phyloP scores from a whole-genome alignment of 2,329 filamentous ascomycete genomes.

The Microsporum canis region DNA sequence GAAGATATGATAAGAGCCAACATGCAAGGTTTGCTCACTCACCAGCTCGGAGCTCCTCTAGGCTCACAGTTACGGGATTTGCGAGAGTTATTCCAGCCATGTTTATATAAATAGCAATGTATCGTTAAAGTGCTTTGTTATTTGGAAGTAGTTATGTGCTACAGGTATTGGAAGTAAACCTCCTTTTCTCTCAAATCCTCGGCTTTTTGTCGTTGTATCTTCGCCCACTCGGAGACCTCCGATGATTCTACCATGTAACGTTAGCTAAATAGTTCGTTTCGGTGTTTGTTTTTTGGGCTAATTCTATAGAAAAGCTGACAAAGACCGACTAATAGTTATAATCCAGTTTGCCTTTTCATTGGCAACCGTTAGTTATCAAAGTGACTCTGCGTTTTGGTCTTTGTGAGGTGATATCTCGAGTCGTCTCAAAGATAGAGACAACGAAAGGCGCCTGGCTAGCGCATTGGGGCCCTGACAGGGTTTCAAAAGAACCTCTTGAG shows the following conservation, averaged over 20 bases:
- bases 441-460: no score
- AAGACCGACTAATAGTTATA: not conserved
- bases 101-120: not conserved
- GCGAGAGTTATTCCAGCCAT: slow-evolving; percentile 10
- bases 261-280: not conserved
- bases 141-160: not conserved
- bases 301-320: not conserved
- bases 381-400: no score
- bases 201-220: not conserved
- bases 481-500: no score
- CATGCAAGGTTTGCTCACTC: slow-evolving; percentile 28
- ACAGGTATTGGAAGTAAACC: not conserved
- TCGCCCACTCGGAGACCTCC: not conserved
- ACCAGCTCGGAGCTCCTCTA: slow-evolving; percentile 33
- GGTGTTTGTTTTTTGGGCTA: not conserved
- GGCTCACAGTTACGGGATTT: slow-evolving; percentile 38
- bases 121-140: not conserved
- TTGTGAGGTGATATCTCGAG: no score
- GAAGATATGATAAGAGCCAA: not conserved
- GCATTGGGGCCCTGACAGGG: no score
- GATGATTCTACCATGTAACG: not conserved
- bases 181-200: not conserved
- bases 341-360: no score
- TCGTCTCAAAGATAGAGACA: no score
- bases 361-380: no score